Evolutionary conservation across 1,139 yeast genomes (phyloP).

Genomic region (Candida sp.): DNA sequence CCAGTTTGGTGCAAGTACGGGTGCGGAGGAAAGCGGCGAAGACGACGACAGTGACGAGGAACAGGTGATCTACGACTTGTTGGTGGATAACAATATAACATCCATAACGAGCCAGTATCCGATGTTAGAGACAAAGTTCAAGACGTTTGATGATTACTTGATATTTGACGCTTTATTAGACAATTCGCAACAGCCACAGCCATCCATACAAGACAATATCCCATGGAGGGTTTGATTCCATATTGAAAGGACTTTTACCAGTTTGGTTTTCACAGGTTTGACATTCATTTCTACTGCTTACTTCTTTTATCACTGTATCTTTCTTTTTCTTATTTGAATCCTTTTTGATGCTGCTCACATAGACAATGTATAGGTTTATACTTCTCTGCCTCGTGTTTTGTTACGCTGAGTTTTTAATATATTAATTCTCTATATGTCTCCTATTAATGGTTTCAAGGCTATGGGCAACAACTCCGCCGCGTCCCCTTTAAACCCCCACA

Average conservation of each 20-base stretch:
- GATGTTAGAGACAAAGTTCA: constrained; percentile 3
- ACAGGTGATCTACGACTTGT: constrained; percentile 2
- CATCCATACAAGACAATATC: not conserved
- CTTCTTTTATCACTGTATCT: not conserved
- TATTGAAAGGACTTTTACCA: not conserved
- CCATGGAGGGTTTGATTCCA: constrained; percentile 3
- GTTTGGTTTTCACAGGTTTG: not conserved
- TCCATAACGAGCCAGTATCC: not conserved
- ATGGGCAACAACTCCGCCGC: constrained; percentile 73
- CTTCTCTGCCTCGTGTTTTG: not conserved
- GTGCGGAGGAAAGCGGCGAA: not conserved
- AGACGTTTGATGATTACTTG: constrained; percentile 7
- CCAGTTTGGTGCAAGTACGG: not conserved
- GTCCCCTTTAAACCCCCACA: constrained; percentile 83
- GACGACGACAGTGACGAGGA: not conserved
- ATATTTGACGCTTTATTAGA: constrained; percentile 12
- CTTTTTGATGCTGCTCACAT: too few relatives aligned
- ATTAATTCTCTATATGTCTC: constrained; percentile 16
- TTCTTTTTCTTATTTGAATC: too few relatives aligned
- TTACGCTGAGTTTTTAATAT: not conserved
- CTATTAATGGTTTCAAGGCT: constrained; percentile 61
- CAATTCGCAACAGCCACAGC: not conserved
- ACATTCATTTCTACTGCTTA: not conserved
- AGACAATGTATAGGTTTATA: not conserved
- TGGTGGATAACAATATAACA: not conserved